These are phyloP conservation scores for Kalanchoe fedtschenkoi DNA, from an alignment of 164 flowering plant genomes.

Conservation along the genomic window DNA sequence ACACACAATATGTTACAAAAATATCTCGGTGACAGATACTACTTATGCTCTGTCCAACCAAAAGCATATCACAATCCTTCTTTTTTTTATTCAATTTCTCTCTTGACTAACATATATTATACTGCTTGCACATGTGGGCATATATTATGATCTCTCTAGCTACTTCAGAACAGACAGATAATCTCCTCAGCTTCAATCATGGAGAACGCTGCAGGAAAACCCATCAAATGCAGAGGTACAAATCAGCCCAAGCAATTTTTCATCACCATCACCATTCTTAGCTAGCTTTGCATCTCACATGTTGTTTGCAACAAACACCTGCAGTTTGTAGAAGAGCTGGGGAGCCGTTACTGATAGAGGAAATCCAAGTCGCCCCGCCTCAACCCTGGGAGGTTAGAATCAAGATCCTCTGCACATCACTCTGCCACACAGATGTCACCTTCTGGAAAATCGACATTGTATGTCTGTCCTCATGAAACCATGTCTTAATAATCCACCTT, in stretches of 20 bases:
- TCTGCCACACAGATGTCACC: constrained; percentile 51
- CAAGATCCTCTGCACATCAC: constrained; percentile 49
- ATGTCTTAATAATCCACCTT: no score
- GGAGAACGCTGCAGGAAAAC: constrained; percentile 13
- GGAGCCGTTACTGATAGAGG: constrained; percentile 44
- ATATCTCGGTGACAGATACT: no score
- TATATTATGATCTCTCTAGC: no score
- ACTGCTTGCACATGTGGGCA: no score
- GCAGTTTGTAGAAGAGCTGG: constrained; percentile 43
- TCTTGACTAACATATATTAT: no score
- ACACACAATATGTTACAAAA: no score
- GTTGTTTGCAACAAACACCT: constrained; percentile 21
- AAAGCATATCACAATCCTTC: no score
- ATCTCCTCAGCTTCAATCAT: neutral
- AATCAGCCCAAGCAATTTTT: neutral
- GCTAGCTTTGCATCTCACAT: neutral
- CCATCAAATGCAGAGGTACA: constrained; percentile 26
- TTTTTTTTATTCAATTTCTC: no score
- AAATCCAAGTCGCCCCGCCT: constrained; percentile 53
- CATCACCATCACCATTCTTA: neutral
- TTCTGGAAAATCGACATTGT: constrained; percentile 37
- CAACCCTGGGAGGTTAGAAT: constrained; percentile 46
- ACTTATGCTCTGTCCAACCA: no score
- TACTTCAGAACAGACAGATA: no score
- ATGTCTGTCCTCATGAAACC: no score